Conservation (phyloP, 2,329 filamentous ascomycete genomes). For the Colletotrichum sp. region DNA sequence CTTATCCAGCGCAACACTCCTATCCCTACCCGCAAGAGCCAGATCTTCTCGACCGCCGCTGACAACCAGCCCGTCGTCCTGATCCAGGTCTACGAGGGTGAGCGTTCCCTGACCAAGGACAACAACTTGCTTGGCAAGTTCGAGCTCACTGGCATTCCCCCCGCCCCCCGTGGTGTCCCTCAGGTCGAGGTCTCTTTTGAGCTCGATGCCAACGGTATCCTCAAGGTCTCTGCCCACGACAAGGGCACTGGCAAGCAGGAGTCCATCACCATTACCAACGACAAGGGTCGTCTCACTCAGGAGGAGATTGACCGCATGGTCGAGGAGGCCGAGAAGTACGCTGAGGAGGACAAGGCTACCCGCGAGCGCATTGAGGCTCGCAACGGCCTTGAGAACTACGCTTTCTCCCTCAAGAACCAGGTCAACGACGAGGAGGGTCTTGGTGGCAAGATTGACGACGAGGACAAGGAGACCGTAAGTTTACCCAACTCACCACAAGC, state of each 20-base stretch:
- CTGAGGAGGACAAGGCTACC: conserved; percentile 98
- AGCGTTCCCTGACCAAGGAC: conserved; percentile 92
- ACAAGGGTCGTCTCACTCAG: conserved; percentile 95
- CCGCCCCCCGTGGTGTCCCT: conserved; percentile 93
- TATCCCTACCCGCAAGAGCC: conserved; percentile 94
- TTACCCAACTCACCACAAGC: conserved; percentile 27
- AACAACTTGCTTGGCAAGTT: conserved; percentile 99
- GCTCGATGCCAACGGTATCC: conserved; percentile 97
- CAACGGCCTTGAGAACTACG: conserved; percentile 98
- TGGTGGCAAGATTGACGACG: conserved; percentile 96
- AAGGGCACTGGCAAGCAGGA: conserved; percentile 98
- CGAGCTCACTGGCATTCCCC: conserved; percentile 94
- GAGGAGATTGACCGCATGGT: conserved; percentile 99
- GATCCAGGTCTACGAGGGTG: conserved; percentile 95
- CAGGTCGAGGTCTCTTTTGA: conserved; percentile 99
- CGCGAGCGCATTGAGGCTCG: conserved; percentile 96
- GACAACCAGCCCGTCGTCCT: conserved; percentile 96
- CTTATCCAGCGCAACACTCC: conserved; percentile 93
- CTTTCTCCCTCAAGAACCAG: conserved; percentile 99
- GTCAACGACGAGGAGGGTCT: conserved; percentile 96
- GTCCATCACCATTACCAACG: conserved; percentile 98
- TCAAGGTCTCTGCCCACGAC: conserved; percentile 94
- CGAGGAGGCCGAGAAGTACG: conserved; percentile 96
- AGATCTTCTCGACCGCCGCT: conserved; percentile 96
- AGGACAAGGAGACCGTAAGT: conserved; percentile 94